Percentiles rank a stretch among this genome's conserved stretches.
These are phyloP conservation scores for Quercus aquifolioides DNA, from an alignment of 306 rosid species.

Conservation along the genomic window DNA sequence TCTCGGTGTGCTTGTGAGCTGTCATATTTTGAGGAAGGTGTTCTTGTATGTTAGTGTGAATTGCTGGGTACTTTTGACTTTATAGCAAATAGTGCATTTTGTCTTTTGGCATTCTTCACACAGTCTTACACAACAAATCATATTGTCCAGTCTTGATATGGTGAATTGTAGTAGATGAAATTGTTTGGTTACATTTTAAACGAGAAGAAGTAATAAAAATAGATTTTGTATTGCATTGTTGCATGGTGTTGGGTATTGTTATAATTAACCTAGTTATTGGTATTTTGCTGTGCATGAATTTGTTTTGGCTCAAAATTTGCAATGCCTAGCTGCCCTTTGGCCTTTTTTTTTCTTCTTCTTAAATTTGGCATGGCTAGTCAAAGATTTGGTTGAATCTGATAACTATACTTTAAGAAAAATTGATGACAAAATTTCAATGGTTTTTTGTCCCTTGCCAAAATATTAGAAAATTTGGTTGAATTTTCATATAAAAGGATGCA, in stretches of 20 bases:
- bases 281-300: not conserved
- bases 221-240: not conserved
- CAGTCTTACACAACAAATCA: too few relatives aligned
- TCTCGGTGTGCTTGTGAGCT: too few relatives aligned
- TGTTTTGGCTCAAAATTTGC: not conserved
- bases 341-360: not conserved
- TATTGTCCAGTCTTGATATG: not conserved
- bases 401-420: not conserved
- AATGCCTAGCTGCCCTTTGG: not conserved
- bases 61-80: too few relatives aligned
- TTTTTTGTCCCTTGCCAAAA: not conserved
- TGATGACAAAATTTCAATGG: not conserved
- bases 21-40: too few relatives aligned
- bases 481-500: not conserved
- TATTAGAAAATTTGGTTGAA: not conserved
- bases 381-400: not conserved
- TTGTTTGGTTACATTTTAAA: not conserved
- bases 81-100: too few relatives aligned
- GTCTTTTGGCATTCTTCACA: too few relatives aligned
- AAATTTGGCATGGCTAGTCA: not conserved
- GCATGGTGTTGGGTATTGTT: not conserved
- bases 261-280: not conserved
- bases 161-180: not conserved
- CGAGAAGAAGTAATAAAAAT: not conserved
- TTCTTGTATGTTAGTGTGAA: too few relatives aligned